Conservation (phyloP, 169 alveolate species). For the Plasmodium knowlesi region DNA sequence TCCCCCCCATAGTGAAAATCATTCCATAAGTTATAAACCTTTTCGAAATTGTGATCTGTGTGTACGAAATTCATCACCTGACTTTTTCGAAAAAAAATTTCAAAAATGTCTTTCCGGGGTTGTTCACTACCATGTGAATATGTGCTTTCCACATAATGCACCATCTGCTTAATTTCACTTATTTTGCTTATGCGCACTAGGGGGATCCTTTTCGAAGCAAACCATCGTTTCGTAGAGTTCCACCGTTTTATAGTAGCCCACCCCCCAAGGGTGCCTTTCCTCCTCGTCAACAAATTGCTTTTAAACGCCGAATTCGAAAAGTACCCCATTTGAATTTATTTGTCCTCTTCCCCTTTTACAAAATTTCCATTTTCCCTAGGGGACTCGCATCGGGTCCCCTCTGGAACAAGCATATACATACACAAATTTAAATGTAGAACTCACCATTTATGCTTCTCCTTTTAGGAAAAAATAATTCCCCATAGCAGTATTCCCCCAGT, state of each 20-base stretch:
- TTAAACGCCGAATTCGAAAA: neutral
- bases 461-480: neutral
- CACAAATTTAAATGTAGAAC: neutral
- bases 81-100: conserved; percentile 24
- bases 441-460: neutral
- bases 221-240: neutral
- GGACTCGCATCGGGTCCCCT: neutral
- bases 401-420: neutral
- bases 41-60: conserved; percentile 28
- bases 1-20: conserved; percentile 2
- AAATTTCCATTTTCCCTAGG: neutral
- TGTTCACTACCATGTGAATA: conserved; percentile 11
- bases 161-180: conserved; percentile 40
- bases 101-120: neutral
- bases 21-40: conserved; percentile 24
- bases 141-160: conserved; percentile 27
- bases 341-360: neutral
- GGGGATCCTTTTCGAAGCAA: conserved; percentile 28
- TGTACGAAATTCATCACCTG: conserved; percentile 5
- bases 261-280: neutral
- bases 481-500: neutral
- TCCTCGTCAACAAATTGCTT: neutral
- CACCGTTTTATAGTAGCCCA: neutral
- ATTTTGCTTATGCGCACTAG: conserved; percentile 12
- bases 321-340: conserved; percentile 18